Evolutionary conservation across 2,329 filamentous ascomycete genomes (phyloP).

Genomic region (Xylogone sp.): DNA sequence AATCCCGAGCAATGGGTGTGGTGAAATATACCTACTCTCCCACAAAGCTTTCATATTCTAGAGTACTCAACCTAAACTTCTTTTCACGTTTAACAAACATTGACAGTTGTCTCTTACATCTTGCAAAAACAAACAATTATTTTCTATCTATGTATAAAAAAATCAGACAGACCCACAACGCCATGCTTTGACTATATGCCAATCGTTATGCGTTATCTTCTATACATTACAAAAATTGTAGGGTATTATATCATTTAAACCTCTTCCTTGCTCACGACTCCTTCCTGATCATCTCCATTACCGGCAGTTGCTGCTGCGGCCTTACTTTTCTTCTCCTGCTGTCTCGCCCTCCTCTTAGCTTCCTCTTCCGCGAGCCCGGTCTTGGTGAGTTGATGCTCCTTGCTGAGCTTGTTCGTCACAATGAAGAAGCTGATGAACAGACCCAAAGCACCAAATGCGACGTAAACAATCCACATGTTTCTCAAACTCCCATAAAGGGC

Average conservation of each 20-base stretch:
- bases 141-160: too few relatives aligned
- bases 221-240: too few relatives aligned
- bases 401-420: conserved; percentile 38
- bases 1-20: too few relatives aligned
- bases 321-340: conserved; percentile 15
- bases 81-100: too few relatives aligned
- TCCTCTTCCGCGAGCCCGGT: conserved; percentile 34
- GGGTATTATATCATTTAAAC: neutral
- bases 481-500: conserved; percentile 20
- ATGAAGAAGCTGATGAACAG: conserved; percentile 41
- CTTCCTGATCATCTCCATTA: neutral
- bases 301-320: neutral
- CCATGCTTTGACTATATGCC: too few relatives aligned
- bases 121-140: too few relatives aligned
- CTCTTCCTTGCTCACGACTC: neutral
- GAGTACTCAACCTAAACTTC: too few relatives aligned
- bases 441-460: conserved; percentile 24
- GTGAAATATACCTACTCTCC: too few relatives aligned
- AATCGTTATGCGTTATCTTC: too few relatives aligned
- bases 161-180: too few relatives aligned
- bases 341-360: conserved; percentile 9
- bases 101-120: too few relatives aligned
- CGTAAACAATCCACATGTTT: conserved; percentile 28
- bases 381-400: conserved; percentile 47
- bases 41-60: too few relatives aligned